phyloP scores from a whole-genome alignment of 495 filamentous ascomycete species.

The Daldinia decipiens region DNA sequence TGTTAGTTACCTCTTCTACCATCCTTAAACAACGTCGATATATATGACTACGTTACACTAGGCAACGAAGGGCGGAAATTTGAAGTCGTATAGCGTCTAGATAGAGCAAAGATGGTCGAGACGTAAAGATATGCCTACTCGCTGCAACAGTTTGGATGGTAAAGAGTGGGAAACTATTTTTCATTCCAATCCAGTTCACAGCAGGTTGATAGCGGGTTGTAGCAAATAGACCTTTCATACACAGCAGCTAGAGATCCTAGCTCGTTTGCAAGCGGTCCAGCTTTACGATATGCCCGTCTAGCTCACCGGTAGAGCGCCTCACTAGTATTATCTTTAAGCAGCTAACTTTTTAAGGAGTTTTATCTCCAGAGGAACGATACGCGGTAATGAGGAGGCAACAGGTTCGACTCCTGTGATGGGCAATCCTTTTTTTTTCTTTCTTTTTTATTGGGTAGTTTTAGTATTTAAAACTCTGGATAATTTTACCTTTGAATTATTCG shows the following conservation, averaged over 20 bases:
- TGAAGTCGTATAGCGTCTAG: neutral
- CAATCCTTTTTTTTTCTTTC: conserved; percentile 15
- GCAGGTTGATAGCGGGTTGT: neutral
- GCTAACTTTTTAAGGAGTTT: neutral
- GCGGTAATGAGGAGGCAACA: conserved; percentile 31
- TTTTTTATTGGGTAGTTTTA: neutral
- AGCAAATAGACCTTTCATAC: neutral
- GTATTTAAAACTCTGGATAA: neutral
- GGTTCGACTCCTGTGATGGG: conserved; percentile 37
- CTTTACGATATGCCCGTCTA: conserved; percentile 21
- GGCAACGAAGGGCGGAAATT: neutral
- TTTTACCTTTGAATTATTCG: neutral
- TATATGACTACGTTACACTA: neutral
- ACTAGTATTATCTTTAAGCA: conserved; percentile 16
- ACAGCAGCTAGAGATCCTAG: neutral
- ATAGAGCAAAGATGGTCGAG: neutral
- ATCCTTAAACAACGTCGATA: neutral
- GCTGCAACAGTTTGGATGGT: neutral
- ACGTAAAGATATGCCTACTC: neutral
- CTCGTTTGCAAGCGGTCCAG: neutral
- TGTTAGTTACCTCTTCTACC: neutral
- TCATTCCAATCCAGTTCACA: neutral
- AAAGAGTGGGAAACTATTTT: neutral
- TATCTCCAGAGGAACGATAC: neutral
- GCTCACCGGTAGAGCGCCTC: conserved; percentile 33